phyloP scores from a whole-genome alignment of 2,329 filamentous ascomycete species.

The Penicillium rolfsii region DNA sequence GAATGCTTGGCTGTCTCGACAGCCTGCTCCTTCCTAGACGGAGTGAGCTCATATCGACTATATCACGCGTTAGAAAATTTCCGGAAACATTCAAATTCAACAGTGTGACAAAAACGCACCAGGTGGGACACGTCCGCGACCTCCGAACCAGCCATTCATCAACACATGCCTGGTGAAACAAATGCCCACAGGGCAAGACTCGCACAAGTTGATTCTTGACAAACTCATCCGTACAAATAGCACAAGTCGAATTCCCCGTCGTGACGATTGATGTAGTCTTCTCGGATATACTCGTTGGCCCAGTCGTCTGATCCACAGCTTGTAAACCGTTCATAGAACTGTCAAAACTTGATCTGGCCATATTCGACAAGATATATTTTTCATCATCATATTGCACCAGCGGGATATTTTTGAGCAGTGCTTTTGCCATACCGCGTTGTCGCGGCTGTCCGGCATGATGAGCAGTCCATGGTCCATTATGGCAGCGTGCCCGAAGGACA shows the following conservation, averaged over 20 bases:
- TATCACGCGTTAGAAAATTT: not conserved
- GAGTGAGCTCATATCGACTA: conserved; percentile 5
- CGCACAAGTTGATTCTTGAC: conserved; percentile 6
- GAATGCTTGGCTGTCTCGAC: not conserved
- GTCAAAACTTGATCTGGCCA: not conserved
- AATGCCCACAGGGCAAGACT: conserved; percentile 8
- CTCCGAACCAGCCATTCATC: conserved; percentile 7
- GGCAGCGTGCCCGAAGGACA: conserved; percentile 8
- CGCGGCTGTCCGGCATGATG: not conserved
- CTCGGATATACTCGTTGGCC: not conserved
- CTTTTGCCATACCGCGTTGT: not conserved
- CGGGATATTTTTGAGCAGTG: conserved; percentile 9
- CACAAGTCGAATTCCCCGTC: conserved; percentile 5
- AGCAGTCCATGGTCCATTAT: not conserved
- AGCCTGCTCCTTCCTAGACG: not conserved
- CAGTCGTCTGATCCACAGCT: not conserved
- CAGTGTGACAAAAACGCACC: not conserved
- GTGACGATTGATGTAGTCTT: not conserved
- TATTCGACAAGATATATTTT: not conserved
- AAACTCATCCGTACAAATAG: conserved; percentile 14
- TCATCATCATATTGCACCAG: conserved; percentile 10
- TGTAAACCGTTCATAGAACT: not conserved
- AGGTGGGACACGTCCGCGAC: conserved; percentile 6
- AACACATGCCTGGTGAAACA: conserved; percentile 4
- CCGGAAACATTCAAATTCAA: not conserved